phyloP scores from a whole-genome alignment of 257 asterid species.

The Solanum habrochaites region DNA sequence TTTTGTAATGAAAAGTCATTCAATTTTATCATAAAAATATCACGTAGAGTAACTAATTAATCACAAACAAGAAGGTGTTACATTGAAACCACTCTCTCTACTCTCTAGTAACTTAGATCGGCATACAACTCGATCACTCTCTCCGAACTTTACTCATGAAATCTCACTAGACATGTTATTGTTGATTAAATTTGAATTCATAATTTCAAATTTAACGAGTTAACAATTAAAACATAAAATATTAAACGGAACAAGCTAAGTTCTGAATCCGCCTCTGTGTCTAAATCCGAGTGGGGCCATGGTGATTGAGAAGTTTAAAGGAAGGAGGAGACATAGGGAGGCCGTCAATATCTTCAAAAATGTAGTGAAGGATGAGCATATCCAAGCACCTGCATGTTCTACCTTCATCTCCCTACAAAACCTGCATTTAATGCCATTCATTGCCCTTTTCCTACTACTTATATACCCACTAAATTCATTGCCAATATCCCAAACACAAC shows the following conservation, averaged over 20 bases:
- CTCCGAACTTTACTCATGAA: background rate
- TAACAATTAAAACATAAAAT: background rate
- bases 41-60: background rate
- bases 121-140: background rate
- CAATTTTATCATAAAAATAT: background rate
- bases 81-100: background rate
- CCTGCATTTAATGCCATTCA: conserved; percentile 50
- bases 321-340: conserved; percentile 29
- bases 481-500: background rate
- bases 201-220: background rate
- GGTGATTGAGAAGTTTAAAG: background rate
- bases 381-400: conserved; percentile 59
- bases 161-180: background rate
- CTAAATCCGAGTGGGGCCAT: background rate
- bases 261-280: background rate
- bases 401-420: conserved; percentile 19
- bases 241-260: background rate
- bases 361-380: conserved; percentile 19
- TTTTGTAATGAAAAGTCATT: background rate
- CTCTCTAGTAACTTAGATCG: background rate
- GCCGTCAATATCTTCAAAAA: conserved; percentile 25
- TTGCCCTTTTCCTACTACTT: conserved; percentile 6
- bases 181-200: background rate
- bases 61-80: background rate
- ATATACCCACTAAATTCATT: background rate